A percentile compares a stretch with the other conserved stretches of the same genome.
phyloP scores from a whole-genome alignment of 73 alveolate species.

The Paramecium octaurelia region DNA sequence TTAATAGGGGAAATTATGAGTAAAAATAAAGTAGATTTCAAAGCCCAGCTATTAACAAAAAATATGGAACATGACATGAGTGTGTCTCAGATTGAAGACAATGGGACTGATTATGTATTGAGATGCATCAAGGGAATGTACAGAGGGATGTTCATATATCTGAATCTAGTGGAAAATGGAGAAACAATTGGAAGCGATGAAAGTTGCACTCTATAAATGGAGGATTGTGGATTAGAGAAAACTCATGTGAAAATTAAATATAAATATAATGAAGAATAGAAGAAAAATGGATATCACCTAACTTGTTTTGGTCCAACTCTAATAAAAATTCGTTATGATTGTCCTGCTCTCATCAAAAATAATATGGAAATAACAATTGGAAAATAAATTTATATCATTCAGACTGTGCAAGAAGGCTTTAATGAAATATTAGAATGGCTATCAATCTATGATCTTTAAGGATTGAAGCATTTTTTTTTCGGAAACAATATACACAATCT shows the following conservation, averaged over 20 bases:
- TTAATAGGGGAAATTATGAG: not conserved
- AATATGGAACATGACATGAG: not conserved
- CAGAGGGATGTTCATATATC: slow-evolving; percentile 49
- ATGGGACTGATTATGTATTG: slow-evolving; percentile 55
- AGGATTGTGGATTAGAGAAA: slow-evolving; percentile 21
- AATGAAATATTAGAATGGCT: slow-evolving; percentile 31
- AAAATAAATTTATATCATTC: not conserved
- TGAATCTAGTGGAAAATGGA: slow-evolving; percentile 52
- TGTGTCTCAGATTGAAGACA: slow-evolving; percentile 42
- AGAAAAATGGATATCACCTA: slow-evolving; percentile 16
- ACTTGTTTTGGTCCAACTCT: not conserved
- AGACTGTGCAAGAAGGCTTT: not conserved
- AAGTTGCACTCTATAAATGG: not conserved
- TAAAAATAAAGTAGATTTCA: not conserved
- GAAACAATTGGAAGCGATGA: slow-evolving; percentile 56
- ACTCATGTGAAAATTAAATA: slow-evolving; percentile 18
- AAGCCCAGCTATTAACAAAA: not conserved
- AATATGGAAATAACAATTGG: slow-evolving; percentile 32
- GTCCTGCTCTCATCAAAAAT: not conserved
- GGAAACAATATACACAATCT: not conserved
- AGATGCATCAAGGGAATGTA: slow-evolving; percentile 54
- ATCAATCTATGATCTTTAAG: not conserved
- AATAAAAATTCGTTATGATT: slow-evolving; percentile 32
- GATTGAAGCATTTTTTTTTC: not conserved
- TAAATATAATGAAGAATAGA: not conserved